Evolutionary conservation across 2,329 filamentous ascomycete species (phyloP).

Genomic region (Ustilaginoidea virens): DNA sequence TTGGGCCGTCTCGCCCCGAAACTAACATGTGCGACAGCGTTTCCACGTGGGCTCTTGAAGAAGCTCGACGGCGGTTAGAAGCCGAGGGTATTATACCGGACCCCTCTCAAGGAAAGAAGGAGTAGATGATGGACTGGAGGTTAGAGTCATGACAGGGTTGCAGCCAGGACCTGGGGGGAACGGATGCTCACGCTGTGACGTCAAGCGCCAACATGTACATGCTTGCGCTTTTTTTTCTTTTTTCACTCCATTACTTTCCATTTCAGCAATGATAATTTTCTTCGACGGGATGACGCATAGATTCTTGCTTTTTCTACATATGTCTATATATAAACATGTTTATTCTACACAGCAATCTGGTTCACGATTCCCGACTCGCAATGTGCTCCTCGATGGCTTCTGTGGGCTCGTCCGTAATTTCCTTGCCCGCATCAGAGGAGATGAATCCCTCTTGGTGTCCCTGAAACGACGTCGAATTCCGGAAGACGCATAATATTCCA

Average conservation of each 20-base stretch:
- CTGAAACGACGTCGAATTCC: too few relatives aligned
- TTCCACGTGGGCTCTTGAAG: slow-evolving; percentile 98
- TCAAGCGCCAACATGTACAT: slow-evolving; percentile 14
- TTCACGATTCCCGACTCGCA: too few relatives aligned
- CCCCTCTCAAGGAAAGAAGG: slow-evolving; percentile 39
- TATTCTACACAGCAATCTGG: too few relatives aligned
- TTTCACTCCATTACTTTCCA: too few relatives aligned
- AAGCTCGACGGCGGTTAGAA: slow-evolving; percentile 88
- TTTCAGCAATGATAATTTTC: slow-evolving; percentile 12
- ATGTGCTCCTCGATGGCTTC: too few relatives aligned
- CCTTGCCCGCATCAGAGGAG: too few relatives aligned
- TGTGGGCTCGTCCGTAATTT: too few relatives aligned
- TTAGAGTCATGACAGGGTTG: neutral
- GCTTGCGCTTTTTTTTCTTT: slow-evolving; percentile 12
- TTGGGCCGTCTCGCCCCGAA: too few relatives aligned
- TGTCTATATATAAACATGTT: too few relatives aligned
- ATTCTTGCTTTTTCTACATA: slow-evolving; percentile 8
- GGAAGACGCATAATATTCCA: too few relatives aligned
- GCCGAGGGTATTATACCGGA: slow-evolving; percentile 87
- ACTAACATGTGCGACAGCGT: slow-evolving; percentile 53
- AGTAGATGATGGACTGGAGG: slow-evolving; percentile 10
- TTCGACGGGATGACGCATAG: slow-evolving; percentile 17
- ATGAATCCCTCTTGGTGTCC: too few relatives aligned
- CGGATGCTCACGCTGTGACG: slow-evolving; percentile 1
- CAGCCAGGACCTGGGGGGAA: neutral